phyloP scores from a whole-genome alignment of 148 eudicot species.

The Silene uniflora region DNA sequence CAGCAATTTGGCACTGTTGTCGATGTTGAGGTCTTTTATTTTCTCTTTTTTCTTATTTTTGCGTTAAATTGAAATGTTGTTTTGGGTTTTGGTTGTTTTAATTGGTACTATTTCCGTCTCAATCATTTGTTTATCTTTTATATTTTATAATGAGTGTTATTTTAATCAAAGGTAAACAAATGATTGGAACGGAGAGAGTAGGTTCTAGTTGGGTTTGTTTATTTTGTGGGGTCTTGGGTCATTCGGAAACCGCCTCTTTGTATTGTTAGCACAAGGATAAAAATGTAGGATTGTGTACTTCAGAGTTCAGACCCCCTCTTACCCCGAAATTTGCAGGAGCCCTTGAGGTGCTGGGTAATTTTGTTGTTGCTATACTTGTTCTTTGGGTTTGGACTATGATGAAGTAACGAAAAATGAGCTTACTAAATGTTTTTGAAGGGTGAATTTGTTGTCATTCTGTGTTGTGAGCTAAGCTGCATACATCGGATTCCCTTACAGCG shows the following conservation, averaged over 20 bases:
- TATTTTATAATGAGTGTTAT: too few species aligned
- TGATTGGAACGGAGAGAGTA: too few species aligned
- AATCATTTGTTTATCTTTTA: too few species aligned
- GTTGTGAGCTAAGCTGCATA: too few species aligned
- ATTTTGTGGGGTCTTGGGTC: too few species aligned
- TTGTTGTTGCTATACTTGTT: neutral
- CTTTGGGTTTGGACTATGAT: neutral
- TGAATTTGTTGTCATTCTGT: neutral
- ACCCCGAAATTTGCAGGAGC: neutral
- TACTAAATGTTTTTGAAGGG: neutral
- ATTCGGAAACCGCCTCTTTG: too few species aligned
- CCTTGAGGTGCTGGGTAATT: neutral
- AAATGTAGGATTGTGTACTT: too few species aligned
- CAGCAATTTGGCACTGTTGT: constrained; percentile 70
- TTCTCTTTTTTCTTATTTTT: neutral
- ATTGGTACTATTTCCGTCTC: neutral
- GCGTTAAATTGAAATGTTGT: neutral
- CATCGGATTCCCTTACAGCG: too few species aligned
- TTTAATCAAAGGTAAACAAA: too few species aligned
- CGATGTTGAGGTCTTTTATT: constrained; percentile 56
- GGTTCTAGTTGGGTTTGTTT: too few species aligned
- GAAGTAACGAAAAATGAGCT: too few species aligned
- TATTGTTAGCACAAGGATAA: too few species aligned
- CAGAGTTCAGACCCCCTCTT: neutral
- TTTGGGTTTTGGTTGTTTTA: neutral